Evolutionary conservation across 805 yeast genomes (phyloP).

Genomic region (Sungouiozyma intestinalis): DNA sequence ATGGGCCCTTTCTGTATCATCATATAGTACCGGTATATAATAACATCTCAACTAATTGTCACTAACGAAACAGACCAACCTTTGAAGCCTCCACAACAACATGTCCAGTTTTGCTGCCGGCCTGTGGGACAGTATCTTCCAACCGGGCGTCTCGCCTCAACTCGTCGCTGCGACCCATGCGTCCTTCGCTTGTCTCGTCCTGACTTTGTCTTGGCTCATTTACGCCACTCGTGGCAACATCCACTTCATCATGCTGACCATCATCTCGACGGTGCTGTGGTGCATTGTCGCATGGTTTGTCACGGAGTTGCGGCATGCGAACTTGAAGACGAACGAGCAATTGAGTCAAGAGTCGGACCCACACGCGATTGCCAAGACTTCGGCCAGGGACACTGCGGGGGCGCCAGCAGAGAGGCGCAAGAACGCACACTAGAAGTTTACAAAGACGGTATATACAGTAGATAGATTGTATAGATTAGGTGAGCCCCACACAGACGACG

Average conservation of each 20-base stretch:
- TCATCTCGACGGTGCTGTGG: slow-evolving; percentile 61
- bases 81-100: background rate
- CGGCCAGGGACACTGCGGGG: background rate
- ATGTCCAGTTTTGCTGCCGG: slow-evolving; percentile 32
- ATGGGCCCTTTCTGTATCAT: background rate
- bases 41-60: background rate
- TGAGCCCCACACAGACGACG: too few species aligned
- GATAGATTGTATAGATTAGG: too few species aligned
- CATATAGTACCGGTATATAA: background rate
- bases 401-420: too few species aligned
- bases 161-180: slow-evolving; percentile 80
- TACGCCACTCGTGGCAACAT: slow-evolving; percentile 49
- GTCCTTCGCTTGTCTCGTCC: slow-evolving; percentile 57
- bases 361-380: slow-evolving; percentile 4
- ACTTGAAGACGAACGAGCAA: slow-evolving; percentile 25
- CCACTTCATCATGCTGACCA: slow-evolving; percentile 49
- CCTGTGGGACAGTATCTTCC: slow-evolving; percentile 82
- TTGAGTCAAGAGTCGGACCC: slow-evolving; percentile 12
- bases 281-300: slow-evolving; percentile 83
- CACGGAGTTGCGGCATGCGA: slow-evolving; percentile 43
- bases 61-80: background rate
- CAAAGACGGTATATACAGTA: too few species aligned
- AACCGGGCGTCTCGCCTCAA: slow-evolving; percentile 90
- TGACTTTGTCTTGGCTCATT: slow-evolving; percentile 45
- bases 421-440: too few species aligned